A percentile compares a stretch with the other conserved stretches of the same genome.
Evolutionary conservation across 305 asterid genomes (phyloP).

Genomic region (Plantago lanceolata): DNA sequence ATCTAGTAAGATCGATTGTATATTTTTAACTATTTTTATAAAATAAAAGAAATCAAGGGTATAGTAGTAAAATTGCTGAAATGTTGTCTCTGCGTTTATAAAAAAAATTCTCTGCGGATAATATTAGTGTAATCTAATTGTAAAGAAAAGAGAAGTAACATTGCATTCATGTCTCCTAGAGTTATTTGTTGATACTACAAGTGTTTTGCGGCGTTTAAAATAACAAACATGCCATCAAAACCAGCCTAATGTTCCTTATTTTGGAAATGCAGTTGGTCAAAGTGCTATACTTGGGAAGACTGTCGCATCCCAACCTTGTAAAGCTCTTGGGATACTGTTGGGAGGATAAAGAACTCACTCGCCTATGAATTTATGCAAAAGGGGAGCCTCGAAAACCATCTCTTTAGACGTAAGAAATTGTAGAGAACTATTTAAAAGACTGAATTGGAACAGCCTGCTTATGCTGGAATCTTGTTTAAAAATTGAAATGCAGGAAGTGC

Average conservation of each 20-base stretch:
- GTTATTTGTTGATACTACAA: no score
- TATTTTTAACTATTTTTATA: no score
- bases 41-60: no score
- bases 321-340: constrained; percentile 84
- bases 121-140: no score
- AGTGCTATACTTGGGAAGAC: constrained; percentile 81
- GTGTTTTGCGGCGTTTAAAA: no score
- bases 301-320: constrained; percentile 86
- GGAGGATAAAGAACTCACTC: constrained; percentile 81
- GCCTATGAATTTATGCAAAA: constrained; percentile 80
- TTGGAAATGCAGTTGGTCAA: constrained; percentile 71
- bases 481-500: constrained; percentile 47
- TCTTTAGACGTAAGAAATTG: constrained; percentile 69
- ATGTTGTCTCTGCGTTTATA: no score
- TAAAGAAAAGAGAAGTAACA: no score
- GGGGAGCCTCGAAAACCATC: constrained; percentile 94
- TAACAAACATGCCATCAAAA: no score
- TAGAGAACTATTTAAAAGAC: constrained; percentile 13
- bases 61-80: no score
- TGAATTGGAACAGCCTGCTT: constrained; percentile 5
- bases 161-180: no score
- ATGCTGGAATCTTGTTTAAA: constrained; percentile 21
- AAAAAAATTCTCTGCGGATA: no score
- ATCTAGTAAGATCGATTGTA: no score
- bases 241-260: constrained; percentile 18